Evolutionary conservation across 805 yeast genomes (phyloP), one percentile per base, ranked within the genome.

Genomic region (Schizosaccharomyces osmophilus): DNA sequence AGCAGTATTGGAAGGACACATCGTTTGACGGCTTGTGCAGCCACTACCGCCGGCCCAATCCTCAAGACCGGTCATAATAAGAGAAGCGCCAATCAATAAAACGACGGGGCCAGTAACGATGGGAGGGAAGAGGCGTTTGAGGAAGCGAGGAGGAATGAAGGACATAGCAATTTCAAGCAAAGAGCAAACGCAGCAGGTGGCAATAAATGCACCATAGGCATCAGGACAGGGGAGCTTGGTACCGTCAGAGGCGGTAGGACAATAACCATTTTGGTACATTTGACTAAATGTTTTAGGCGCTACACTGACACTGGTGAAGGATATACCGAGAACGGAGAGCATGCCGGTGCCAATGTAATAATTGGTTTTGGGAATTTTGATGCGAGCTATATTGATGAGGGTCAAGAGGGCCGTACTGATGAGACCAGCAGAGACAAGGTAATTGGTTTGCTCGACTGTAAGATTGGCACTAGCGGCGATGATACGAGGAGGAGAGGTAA

Each of bases 21-120:
- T 66, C 19, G 61, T 24, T 6, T 72, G 70, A 24, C 68, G 68
- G 36, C 65, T 65, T 54, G 60, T 60, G 63, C 73, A 72, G 32
- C 82, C 83, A 15, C 87, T 76, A 61, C 97, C 97, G 66, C 97
- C 97, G 54, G 81, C 82, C 85, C 94, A 87, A 72, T 88, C 87
- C 68, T 79, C 71, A 71, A 88, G 83, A 31, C 95, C 96, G 42
- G 87, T 71, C 65, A 75, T 75, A 63, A 87, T 77, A 66, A 88
- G 77, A 32, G 77, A 73, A 57, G 82, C 76, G 66, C 96, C 97
- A 68, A 88, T 87, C 42, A 88, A 76, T 62, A 88, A 72, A 39
- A 88, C 95, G 58, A 88, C 95, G 9, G 95, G 95, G 63, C 96
- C 96, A 36, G 95, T 88, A 64, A 89, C 96, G 61, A 87, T 73